phyloP scores from a whole-genome alignment of 2,329 filamentous ascomycete species.

The Cordyceps fumosorosea region DNA sequence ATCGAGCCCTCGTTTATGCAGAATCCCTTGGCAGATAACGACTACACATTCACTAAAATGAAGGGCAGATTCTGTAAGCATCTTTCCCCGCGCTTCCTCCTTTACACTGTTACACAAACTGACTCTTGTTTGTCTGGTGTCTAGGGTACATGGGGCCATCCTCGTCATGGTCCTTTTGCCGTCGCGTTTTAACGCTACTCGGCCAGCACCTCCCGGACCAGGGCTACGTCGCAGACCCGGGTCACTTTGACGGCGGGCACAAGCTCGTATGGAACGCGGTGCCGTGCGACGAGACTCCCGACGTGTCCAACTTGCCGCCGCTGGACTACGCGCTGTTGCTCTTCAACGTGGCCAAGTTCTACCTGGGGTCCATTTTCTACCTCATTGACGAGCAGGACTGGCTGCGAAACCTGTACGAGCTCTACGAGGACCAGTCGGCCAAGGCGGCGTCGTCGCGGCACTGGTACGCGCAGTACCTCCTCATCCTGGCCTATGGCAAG shows the following conservation, averaged over 20 bases:
- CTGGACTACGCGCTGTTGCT: slow-evolving; percentile 20
- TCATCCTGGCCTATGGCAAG: slow-evolving; percentile 28
- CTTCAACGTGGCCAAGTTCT: slow-evolving; percentile 21
- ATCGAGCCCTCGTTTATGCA: slow-evolving; percentile 14
- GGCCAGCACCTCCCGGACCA: slow-evolving; percentile 27
- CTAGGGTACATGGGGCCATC: slow-evolving; percentile 30
- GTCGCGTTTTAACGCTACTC: slow-evolving; percentile 26
- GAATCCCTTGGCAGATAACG: slow-evolving; percentile 27
- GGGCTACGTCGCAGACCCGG: slow-evolving; percentile 24
- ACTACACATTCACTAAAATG: slow-evolving; percentile 26
- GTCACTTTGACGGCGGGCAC: slow-evolving; percentile 27
- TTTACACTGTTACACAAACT: background rate
- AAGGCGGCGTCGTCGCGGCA: slow-evolving; percentile 17
- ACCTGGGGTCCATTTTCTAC: slow-evolving; percentile 19
- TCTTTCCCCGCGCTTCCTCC: background rate
- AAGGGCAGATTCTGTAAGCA: slow-evolving; percentile 25
- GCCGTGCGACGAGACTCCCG: slow-evolving; percentile 19
- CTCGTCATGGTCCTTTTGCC: slow-evolving; percentile 31
- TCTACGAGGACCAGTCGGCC: slow-evolving; percentile 18
- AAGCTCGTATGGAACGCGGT: slow-evolving; percentile 22
- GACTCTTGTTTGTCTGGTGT: background rate
- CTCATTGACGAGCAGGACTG: slow-evolving; percentile 20
- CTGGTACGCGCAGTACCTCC: slow-evolving; percentile 28
- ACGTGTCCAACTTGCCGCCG: slow-evolving; percentile 22
- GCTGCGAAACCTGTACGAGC: slow-evolving; percentile 17